Conservation (phyloP, 495 filamentous ascomycete species). For the Diplogelasinospora grovesii region DNA sequence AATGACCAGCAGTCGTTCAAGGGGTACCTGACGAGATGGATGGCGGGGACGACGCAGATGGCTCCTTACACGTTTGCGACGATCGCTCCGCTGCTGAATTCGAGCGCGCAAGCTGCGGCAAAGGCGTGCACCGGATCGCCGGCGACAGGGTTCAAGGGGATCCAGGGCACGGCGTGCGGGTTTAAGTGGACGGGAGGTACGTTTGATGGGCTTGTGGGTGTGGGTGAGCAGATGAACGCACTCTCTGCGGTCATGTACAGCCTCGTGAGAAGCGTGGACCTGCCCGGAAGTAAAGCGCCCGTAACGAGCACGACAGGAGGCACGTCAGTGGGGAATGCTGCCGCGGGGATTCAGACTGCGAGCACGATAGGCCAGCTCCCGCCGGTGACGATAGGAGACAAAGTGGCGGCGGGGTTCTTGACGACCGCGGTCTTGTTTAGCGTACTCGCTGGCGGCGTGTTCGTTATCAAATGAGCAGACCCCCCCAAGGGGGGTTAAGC, state of each 20-base stretch:
- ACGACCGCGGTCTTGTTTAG: constrained; percentile 51
- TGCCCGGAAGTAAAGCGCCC: constrained; percentile 50
- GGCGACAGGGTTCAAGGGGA: constrained; percentile 42
- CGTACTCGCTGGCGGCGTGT: constrained; percentile 42
- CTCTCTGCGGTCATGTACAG: constrained; percentile 62
- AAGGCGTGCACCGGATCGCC: constrained; percentile 54
- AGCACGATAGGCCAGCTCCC: constrained; percentile 15
- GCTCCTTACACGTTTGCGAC: constrained; percentile 53
- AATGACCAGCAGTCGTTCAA: constrained; percentile 70
- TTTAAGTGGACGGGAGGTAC: constrained; percentile 41
- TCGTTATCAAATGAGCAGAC: constrained; percentile 37
- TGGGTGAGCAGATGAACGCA: constrained; percentile 69
- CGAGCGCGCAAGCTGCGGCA: constrained; percentile 56
- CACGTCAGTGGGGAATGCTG: constrained; percentile 56
- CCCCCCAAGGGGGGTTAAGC: too few relatives aligned
- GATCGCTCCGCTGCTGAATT: constrained; percentile 52
- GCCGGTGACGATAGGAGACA: constrained; percentile 50
- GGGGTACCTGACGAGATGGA: constrained; percentile 64
- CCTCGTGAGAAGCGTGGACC: constrained; percentile 38
- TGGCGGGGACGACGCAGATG: constrained; percentile 58
- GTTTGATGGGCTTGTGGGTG: constrained; percentile 42
- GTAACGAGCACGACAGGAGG: constrained; percentile 54
- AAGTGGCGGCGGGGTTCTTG: constrained; percentile 58
- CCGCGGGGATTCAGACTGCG: constrained; percentile 40
- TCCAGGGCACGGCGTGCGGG: constrained; percentile 42